A percentile compares a stretch with the other conserved stretches of the same genome.
Evolutionary conservation across 2,329 filamentous ascomycete species (phyloP).

Genomic region (Ophiostoma ips): DNA sequence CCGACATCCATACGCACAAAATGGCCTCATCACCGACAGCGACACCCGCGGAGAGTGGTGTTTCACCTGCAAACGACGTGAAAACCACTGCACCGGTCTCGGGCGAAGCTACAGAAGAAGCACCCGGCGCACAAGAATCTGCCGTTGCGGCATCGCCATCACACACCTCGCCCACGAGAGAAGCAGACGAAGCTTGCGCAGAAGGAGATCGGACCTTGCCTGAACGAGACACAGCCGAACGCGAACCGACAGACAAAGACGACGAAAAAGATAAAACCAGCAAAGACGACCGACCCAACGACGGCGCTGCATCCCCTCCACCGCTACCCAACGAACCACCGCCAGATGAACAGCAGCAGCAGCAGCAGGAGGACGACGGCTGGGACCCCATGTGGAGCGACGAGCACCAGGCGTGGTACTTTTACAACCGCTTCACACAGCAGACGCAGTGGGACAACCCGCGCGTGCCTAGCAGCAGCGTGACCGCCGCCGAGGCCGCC

Average conservation of each 20-base stretch:
- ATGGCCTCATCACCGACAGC: neutral
- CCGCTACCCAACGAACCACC: constrained; percentile 27
- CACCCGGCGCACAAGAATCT: neutral
- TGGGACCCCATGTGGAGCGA: constrained; percentile 72
- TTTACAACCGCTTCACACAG: constrained; percentile 66
- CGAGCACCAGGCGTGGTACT: constrained; percentile 57
- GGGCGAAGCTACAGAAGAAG: neutral
- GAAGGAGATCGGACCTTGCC: too few relatives aligned
- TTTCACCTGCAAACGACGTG: neutral
- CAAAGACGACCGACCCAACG: too few relatives aligned
- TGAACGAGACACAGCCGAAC: too few relatives aligned
- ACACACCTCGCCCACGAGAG: neutral
- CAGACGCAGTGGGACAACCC: constrained; percentile 76
- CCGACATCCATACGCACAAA: neutral
- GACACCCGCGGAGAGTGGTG: neutral
- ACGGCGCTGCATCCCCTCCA: constrained; percentile 14
- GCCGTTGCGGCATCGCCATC: neutral
- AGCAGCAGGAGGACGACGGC: constrained; percentile 44
- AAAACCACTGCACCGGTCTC: neutral
- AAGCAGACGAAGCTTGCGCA: neutral
- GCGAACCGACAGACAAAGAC: neutral
- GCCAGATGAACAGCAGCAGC: constrained; percentile 16
- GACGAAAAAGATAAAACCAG: too few relatives aligned
- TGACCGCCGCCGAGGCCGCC: constrained; percentile 5
- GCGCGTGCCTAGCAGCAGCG: constrained; percentile 32